A percentile compares a stretch with the other conserved stretches of the same genome.
These are phyloP conservation scores for Pelargonium citronellum DNA, from an alignment of 441 rosid species.

Conservation along the genomic window DNA sequence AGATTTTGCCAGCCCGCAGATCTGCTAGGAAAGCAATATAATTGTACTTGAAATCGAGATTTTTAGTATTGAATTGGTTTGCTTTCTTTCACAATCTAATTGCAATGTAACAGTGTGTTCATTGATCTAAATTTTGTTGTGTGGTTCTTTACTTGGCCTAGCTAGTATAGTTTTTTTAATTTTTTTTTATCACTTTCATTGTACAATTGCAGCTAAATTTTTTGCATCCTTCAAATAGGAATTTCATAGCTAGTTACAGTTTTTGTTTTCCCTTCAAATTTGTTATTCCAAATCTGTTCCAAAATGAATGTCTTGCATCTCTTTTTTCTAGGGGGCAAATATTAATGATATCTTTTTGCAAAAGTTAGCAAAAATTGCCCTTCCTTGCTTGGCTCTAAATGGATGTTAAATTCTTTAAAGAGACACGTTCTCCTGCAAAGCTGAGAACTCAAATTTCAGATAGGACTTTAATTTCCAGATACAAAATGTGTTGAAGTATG, in stretches of 20 bases:
- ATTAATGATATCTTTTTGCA: too few species aligned
- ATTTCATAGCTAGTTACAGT: background rate
- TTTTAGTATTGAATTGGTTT: background rate
- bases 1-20: constrained; percentile 32
- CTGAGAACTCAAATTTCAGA: too few species aligned
- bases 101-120: constrained; percentile 1
- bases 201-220: background rate
- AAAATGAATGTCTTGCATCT: too few species aligned
- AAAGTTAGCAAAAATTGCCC: too few species aligned
- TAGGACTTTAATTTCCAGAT: too few species aligned
- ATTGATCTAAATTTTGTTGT: background rate
- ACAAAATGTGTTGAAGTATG: too few species aligned
- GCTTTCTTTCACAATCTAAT: background rate
- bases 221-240: background rate
- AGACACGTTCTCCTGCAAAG: too few species aligned
- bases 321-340: too few species aligned
- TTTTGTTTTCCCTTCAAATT: background rate
- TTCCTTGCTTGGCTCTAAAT: too few species aligned
- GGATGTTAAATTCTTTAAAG: too few species aligned
- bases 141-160: background rate
- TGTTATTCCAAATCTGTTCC: too few species aligned
- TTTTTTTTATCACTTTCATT: background rate
- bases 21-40: constrained; percentile 53
- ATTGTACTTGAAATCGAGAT: background rate
- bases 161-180: constrained; percentile 14